phyloP scores from a whole-genome alignment of 768 basidiomycete genomes.

The Hydnum rufescens region DNA sequence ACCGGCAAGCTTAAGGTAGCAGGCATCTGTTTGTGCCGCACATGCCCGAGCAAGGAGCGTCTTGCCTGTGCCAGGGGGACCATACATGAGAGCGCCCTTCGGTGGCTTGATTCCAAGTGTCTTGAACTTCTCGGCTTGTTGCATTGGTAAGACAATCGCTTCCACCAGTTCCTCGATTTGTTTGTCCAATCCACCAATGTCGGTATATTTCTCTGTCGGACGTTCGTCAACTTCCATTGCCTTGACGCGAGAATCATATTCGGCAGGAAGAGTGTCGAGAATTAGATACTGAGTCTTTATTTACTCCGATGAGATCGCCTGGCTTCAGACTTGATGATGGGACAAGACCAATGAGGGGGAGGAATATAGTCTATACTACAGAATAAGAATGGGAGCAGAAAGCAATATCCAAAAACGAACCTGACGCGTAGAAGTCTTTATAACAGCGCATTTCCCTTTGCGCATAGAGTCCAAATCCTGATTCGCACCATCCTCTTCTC shows the following conservation, averaged over 20 bases:
- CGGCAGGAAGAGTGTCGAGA: conserved; percentile 84
- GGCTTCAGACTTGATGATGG: conserved; percentile 80
- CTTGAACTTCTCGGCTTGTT: conserved; percentile 97
- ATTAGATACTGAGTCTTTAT: conserved; percentile 98
- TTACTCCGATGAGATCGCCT: conserved; percentile 90
- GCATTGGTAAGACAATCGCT: conserved; percentile 96
- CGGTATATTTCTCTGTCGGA: conserved; percentile 92
- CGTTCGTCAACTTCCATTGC: conserved; percentile 99
- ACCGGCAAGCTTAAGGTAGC: conserved; percentile 93
- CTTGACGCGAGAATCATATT: conserved; percentile 96
- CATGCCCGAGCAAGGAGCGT: conserved; percentile 94
- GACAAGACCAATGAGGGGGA: conserved; percentile 93
- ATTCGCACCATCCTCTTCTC: conserved; percentile 87
- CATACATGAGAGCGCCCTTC: conserved; percentile 97
- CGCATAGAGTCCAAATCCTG: conserved; percentile 91
- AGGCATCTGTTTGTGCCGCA: conserved; percentile 93
- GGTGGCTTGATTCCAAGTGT: conserved; percentile 94
- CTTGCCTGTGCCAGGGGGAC: conserved; percentile 96
- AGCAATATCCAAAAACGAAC: conserved; percentile 13
- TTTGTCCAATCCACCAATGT: conserved; percentile 96
- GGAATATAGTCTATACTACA: conserved; percentile 56
- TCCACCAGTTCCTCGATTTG: conserved; percentile 98
- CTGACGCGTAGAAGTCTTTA: conserved; percentile 96
- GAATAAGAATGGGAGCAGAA: background rate
- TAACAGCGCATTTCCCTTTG: conserved; percentile 94